Evolutionary conservation across 345 rosid genomes (phyloP).

Genomic region (Balakata baccata): DNA sequence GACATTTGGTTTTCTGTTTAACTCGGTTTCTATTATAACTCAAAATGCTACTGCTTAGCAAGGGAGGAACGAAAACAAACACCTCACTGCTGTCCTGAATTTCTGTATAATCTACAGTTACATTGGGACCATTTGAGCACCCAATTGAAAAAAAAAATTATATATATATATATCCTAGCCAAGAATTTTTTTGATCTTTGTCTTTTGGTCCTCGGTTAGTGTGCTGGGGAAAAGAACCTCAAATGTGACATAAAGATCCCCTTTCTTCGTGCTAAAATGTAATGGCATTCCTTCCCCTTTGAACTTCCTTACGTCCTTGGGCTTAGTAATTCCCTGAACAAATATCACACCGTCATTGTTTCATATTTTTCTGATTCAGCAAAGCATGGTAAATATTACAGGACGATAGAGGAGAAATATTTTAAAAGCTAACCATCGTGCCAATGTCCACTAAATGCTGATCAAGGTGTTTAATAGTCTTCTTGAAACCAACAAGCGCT

Average conservation of each 20-base stretch:
- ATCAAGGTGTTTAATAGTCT: slow-evolving; percentile 85
- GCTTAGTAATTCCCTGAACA: slow-evolving; percentile 82
- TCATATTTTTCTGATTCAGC: not conserved
- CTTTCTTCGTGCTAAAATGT: slow-evolving; percentile 82
- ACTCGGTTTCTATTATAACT: not conserved
- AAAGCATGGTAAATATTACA: not conserved
- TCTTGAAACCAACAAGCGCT: slow-evolving; percentile 97
- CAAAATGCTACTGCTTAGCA: not conserved
- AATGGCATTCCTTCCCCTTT: slow-evolving; percentile 98
- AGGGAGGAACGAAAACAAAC: not conserved
- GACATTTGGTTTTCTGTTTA: too few species aligned
- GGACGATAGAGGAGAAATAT: not conserved
- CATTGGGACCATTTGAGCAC: slow-evolving; percentile 5
- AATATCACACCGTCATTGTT: not conserved
- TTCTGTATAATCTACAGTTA: slow-evolving; percentile 10
- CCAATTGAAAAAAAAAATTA: not conserved
- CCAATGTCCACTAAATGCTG: slow-evolving; percentile 83
- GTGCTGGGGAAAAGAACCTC: slow-evolving; percentile 89
- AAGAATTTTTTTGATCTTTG: slow-evolving; percentile 66
- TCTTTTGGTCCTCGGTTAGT: slow-evolving; percentile 77
- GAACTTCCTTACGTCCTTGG: slow-evolving; percentile 82
- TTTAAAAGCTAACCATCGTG: slow-evolving; percentile 54
- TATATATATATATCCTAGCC: slow-evolving; percentile 31
- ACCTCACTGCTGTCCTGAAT: not conserved
- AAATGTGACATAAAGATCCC: slow-evolving; percentile 74